Evolutionary conservation across 176 grass and related monocot species (phyloP), one percentile per base, ranked within the genome.

Genomic region (Bromus sterilis): DNA sequence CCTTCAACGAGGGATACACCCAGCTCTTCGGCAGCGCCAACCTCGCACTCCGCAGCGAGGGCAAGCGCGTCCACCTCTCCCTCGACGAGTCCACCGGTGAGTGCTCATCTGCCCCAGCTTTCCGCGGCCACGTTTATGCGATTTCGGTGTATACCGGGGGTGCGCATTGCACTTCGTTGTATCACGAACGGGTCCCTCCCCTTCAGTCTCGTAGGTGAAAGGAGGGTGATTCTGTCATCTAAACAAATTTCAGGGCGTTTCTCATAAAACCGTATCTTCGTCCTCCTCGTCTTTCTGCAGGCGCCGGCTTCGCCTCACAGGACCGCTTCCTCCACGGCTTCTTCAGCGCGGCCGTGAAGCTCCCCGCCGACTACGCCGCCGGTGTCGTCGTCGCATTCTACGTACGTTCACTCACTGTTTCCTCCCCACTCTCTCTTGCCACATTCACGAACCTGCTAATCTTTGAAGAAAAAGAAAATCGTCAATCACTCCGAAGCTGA

Each of bases 311-410:
- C 67, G 94, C 87, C 40, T 97, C 94, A 9, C 91, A 92, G 86
- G 94, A 90, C 72, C 74, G 79, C 13, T 92, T 90, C 66, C 87
- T 94, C 76, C 91, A 94, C 80, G 94, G 94, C 10, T 97, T 94
- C 78, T 97, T 97, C 82, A 97, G 94, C 70, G 89, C 94, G 24
- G 90, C 94, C 67, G 80, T 97, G 61, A 97, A 88, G 82, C 94
- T 94, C 63, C 91, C 94, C 8, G 35, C 91, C 30, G 73, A 80
- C 83, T 97, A 97, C 73, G 87, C 94, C 3, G 94, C 94, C 32
- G 94, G 94, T 14, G 94, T 97, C 3, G 94, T 97, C 53, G 91
- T 97, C 21, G 91, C 91, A 26, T 97, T 97, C 82, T 97, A 97
- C 82, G 93, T 95, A 66, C 23, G 83, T 30, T 7, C 33, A 5